These are phyloP conservation scores for Aspergillus sp. DNA, from an alignment of 2,329 filamentous ascomycete genomes.

Conservation along the genomic window DNA sequence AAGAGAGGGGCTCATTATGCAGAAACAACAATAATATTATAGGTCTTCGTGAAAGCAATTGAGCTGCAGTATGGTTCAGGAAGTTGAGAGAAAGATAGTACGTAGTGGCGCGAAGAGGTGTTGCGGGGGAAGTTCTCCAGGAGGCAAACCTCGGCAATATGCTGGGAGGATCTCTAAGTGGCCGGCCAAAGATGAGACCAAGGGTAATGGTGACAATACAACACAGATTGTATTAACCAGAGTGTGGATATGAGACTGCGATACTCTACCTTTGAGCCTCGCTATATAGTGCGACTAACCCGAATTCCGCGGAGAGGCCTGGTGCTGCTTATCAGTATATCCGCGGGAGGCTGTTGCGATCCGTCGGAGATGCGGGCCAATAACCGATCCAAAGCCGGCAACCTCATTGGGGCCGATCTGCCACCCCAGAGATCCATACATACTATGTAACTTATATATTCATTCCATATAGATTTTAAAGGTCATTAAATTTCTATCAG, in stretches of 20 bases:
- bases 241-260: not conserved
- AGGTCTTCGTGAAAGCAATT: not conserved
- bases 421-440: not conserved
- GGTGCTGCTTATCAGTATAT: not conserved
- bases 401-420: not conserved
- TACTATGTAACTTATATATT: not conserved
- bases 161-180: constrained; percentile 1
- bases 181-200: not conserved
- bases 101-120: not conserved
- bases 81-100: not conserved
- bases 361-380: constrained; percentile 13
- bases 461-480: not conserved
- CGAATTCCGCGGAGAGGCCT: constrained; percentile 12
- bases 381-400: constrained; percentile 8
- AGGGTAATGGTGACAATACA: not conserved
- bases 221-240: not conserved
- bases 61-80: not conserved
- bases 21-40: no score
- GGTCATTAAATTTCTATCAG: not conserved
- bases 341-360: constrained; percentile 5
- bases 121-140: not conserved
- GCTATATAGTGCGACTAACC: constrained; percentile 5
- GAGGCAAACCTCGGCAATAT: constrained; percentile 30
- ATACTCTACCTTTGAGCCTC: not conserved
- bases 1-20: constrained; percentile 33